These are phyloP conservation scores for Lipomyces sp. DNA, from an alignment of 805 yeast genomes.

Conservation along the genomic window DNA sequence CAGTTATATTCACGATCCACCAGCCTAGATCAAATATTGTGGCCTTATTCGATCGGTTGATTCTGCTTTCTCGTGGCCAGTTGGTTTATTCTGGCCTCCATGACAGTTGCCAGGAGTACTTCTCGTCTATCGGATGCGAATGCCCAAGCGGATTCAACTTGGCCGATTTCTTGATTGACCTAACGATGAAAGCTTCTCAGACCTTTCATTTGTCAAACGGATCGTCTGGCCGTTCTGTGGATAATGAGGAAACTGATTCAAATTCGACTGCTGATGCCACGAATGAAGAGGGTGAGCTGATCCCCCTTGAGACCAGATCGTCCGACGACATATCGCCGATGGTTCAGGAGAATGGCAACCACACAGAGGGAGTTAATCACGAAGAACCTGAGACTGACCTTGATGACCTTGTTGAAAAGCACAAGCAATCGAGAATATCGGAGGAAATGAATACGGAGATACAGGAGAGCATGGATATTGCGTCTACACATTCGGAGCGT, in stretches of 20 bases:
- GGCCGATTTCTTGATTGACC: slow-evolving; percentile 83
- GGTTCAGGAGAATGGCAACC: background rate
- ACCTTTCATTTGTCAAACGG: slow-evolving; percentile 12
- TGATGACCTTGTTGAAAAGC: slow-evolving; percentile 43
- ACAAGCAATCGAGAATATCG: slow-evolving; percentile 39
- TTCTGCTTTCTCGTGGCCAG: slow-evolving; percentile 82
- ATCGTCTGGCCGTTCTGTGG: background rate
- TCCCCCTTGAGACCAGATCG: slow-evolving; percentile 22
- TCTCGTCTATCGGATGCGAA: slow-evolving; percentile 70
- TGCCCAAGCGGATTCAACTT: slow-evolving; percentile 92
- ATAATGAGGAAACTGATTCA: slow-evolving; percentile 3
- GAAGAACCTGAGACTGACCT: slow-evolving; percentile 31
- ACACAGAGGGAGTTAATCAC: background rate
- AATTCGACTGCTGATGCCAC: slow-evolving; percentile 12
- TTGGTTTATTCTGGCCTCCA: slow-evolving; percentile 88
- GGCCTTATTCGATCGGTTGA: slow-evolving; percentile 79
- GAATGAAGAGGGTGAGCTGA: slow-evolving; percentile 22
- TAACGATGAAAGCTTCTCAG: slow-evolving; percentile 66
- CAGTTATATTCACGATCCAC: slow-evolving; percentile 91
- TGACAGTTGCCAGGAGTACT: slow-evolving; percentile 73
- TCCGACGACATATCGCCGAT: slow-evolving; percentile 12
- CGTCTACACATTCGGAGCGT: slow-evolving; percentile 22
- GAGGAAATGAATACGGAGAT: slow-evolving; percentile 39
- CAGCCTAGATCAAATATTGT: slow-evolving; percentile 97
- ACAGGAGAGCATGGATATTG: slow-evolving; percentile 35